These are phyloP conservation scores for Penicillium subrubescens DNA, from an alignment of 495 filamentous ascomycete genomes.

Conservation along the genomic window DNA sequence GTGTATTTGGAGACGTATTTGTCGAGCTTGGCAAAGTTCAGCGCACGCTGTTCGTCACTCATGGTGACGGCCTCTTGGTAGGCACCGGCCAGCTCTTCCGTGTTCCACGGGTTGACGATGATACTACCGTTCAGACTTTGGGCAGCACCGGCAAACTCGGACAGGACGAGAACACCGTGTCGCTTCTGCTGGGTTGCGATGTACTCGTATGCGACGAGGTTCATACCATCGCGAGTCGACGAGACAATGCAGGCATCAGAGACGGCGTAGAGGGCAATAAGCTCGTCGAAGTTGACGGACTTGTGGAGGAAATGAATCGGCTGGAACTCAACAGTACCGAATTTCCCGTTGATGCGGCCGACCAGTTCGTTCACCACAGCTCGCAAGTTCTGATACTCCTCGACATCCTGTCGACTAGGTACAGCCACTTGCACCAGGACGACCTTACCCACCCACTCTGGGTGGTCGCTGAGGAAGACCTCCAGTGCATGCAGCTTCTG, in stretches of 20 bases:
- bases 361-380: conserved; percentile 94
- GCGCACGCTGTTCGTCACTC: conserved; percentile 78
- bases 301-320: conserved; percentile 98
- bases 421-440: conserved; percentile 96
- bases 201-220: conserved; percentile 98
- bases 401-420: conserved; percentile 89
- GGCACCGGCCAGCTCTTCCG: conserved; percentile 87
- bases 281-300: conserved; percentile 87
- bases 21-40: conserved; percentile 87
- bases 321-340: conserved; percentile 96
- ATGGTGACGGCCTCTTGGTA: conserved; percentile 95
- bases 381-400: conserved; percentile 94
- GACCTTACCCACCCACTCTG: conserved; percentile 98
- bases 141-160: conserved; percentile 93
- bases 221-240: conserved; percentile 98
- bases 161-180: conserved; percentile 89
- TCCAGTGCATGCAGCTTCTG: conserved; percentile 96
- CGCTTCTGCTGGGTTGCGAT: conserved; percentile 88
- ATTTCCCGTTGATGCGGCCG: conserved; percentile 91
- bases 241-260: conserved; percentile 94
- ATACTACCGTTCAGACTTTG: conserved; percentile 90
- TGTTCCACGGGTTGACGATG: conserved; percentile 97
- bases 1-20: conserved; percentile 97
- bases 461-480: conserved; percentile 93
- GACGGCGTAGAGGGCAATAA: conserved; percentile 90